These are phyloP conservation scores for Microbotryomycetes sp. DNA, from an alignment of 1,284 basidiomycete species.

Conservation along the genomic window DNA sequence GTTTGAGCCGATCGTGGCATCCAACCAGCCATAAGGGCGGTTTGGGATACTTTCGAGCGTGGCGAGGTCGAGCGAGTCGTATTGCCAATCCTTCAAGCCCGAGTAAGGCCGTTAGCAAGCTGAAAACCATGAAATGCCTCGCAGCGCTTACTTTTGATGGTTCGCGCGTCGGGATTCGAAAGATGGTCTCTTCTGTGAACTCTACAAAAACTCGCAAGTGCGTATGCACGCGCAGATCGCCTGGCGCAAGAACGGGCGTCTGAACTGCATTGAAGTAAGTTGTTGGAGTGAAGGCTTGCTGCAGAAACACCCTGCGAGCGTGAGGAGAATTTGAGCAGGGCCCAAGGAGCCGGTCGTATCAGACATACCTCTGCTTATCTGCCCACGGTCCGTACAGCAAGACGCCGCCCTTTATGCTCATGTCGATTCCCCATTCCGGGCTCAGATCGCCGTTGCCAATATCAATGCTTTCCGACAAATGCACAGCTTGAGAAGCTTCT, in stretches of 20 bases:
- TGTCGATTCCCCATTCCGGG: slow-evolving; percentile 87
- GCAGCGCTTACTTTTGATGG: slow-evolving; percentile 57
- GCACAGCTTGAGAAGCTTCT: not conserved
- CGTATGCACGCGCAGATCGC: slow-evolving; percentile 73
- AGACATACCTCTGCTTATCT: slow-evolving; percentile 68
- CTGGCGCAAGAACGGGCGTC: slow-evolving; percentile 56
- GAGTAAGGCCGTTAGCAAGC: not conserved
- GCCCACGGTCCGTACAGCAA: slow-evolving; percentile 89
- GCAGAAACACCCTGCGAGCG: slow-evolving; percentile 60
- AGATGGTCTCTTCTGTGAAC: slow-evolving; percentile 62
- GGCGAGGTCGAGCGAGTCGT: slow-evolving; percentile 54
- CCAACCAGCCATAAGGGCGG: slow-evolving; percentile 58
- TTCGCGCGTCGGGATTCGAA: slow-evolving; percentile 80
- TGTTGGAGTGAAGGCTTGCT: slow-evolving; percentile 71
- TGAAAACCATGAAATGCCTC: not conserved
- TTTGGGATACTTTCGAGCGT: slow-evolving; percentile 46
- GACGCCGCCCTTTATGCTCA: slow-evolving; percentile 64
- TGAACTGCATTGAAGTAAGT: slow-evolving; percentile 59
- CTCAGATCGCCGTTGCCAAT: slow-evolving; percentile 75
- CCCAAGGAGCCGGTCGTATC: not conserved
- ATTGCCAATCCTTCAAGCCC: slow-evolving; percentile 63
- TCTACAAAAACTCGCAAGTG: slow-evolving; percentile 69
- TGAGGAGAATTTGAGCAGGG: too few relatives aligned
- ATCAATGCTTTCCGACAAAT: slow-evolving; percentile 47
- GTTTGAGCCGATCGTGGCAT: slow-evolving; percentile 63